Conservation (phyloP, 78 protist species). For the Protostelium mycophagum region DNA sequence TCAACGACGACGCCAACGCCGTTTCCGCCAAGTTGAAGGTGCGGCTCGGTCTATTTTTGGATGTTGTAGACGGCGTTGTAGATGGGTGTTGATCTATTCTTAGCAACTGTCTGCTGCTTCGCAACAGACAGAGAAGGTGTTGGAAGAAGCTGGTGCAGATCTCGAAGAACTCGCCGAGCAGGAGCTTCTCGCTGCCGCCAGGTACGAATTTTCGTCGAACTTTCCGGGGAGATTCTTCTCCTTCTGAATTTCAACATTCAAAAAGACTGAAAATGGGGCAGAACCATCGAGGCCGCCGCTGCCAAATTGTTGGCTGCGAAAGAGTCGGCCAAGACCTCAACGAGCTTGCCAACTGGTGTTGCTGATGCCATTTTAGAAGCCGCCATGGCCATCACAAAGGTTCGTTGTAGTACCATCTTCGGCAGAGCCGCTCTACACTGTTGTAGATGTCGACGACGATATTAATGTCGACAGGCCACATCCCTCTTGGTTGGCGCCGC, state of each 20-base stretch:
- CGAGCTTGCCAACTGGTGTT: constrained; percentile 53
- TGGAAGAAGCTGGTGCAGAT: constrained; percentile 40
- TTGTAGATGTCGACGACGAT: not conserved
- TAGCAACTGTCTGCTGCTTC: not conserved
- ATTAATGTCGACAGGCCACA: constrained; percentile 30
- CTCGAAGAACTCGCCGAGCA: constrained; percentile 57
- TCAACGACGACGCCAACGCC: not conserved
- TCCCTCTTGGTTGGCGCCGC: constrained; percentile 70
- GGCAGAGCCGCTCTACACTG: too few species aligned
- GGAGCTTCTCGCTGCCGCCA: constrained; percentile 64
- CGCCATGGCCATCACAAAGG: constrained; percentile 75
- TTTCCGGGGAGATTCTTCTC: too few species aligned
- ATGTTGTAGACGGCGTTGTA: not conserved
- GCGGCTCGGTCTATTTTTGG: not conserved
- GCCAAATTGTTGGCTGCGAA: constrained; percentile 37
- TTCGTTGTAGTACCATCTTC: not conserved
- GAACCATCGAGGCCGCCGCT: constrained; percentile 65
- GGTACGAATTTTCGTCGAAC: too few species aligned
- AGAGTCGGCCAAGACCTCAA: constrained; percentile 18
- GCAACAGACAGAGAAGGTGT: not conserved
- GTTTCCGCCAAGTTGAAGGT: not conserved
- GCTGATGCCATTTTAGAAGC: constrained; percentile 74
- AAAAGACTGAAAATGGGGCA: too few species aligned
- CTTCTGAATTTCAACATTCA: too few species aligned
- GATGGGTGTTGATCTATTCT: too few species aligned